Evolutionary conservation across 1,284 basidiomycete genomes (phyloP), one percentile per base, ranked within the genome.

Genomic region (Chondrostereum purpureum): DNA sequence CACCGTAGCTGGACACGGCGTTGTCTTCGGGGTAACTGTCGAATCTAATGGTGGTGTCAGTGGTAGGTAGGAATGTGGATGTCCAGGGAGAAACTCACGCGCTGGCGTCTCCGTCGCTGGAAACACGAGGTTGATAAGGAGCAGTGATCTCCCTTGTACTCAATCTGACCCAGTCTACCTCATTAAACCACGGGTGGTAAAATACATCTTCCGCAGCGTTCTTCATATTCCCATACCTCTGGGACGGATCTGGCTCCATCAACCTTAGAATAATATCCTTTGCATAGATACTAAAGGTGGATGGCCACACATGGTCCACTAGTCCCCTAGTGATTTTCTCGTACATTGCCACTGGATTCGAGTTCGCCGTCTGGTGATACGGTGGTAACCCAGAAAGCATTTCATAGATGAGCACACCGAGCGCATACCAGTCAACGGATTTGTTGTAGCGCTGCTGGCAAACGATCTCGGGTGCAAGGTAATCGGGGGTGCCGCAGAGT

Each of bases 341-440:
- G 63, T 93, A 88, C 21, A 88, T 63, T 17, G 72, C 58, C 49
- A 83, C 75, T 22, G 79, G 83, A 51, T 81, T 81, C n/a, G 8
- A n/a, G 27, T 31, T 31, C 41, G 70, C 71, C 50, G 83, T 80
- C 17, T 75, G 68, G 58, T 78, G 73, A 61, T 88, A 83, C 0
- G 88, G 88, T 4, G 88, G 88, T 13, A 87, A 80, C 4, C 89
- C 90, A 3, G 89, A 84, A 50, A 97, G 84, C 88, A 98, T 99
- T 64, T 99, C 95, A 64, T 92, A 99, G 43, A 97, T 83, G 61
- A 99, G 77, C 20, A 99, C 92, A 40, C 95, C 95, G 23, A 99
- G 78, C 0, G 96, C 94, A 65, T 98, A 99, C 95, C 95, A 99
- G 61, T 99, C 96, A 1, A 99, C 95, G 55, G 83, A 88, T 67